phyloP scores from a whole-genome alignment of 1,284 basidiomycete genomes.

The Malassezia sympodialis region DNA sequence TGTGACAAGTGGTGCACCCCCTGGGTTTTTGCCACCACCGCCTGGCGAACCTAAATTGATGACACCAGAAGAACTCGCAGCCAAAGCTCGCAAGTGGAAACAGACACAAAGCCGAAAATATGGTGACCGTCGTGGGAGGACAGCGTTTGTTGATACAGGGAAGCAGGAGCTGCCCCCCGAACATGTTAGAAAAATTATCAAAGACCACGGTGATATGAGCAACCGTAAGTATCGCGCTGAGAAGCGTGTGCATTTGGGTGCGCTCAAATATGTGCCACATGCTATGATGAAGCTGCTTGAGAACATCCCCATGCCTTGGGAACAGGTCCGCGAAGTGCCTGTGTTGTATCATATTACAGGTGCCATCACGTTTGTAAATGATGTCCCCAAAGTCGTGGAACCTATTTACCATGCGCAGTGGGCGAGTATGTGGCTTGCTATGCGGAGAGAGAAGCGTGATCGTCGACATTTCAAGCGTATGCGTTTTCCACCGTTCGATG shows the following conservation, averaged over 20 bases:
- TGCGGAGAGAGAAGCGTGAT: slow-evolving; percentile 97
- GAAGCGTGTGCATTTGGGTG: slow-evolving; percentile 95
- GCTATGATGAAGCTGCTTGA: slow-evolving; percentile 98
- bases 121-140: slow-evolving; percentile 69
- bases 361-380: slow-evolving; percentile 98
- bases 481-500: slow-evolving; percentile 99
- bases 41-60: slow-evolving; percentile 50
- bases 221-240: slow-evolving; percentile 74
- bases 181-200: slow-evolving; percentile 54
- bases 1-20: slow-evolving; percentile 16
- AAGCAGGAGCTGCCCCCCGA: slow-evolving; percentile 68
- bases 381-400: slow-evolving; percentile 89
- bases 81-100: slow-evolving; percentile 85
- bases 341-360: slow-evolving; percentile 68
- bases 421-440: slow-evolving; percentile 99
- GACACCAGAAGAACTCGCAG: slow-evolving; percentile 65
- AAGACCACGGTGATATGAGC: slow-evolving; percentile 49
- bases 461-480: slow-evolving; percentile 99
- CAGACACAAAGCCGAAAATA: slow-evolving; percentile 84
- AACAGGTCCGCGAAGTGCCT: slow-evolving; percentile 53
- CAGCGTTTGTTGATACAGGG: slow-evolving; percentile 80
- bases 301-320: slow-evolving; percentile 98
- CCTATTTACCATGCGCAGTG: slow-evolving; percentile 98
- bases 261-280: slow-evolving; percentile 96
- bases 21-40: neutral